A percentile compares a stretch with the other conserved stretches of the same genome.
These are phyloP conservation scores for Linaria vulgaris DNA, from an alignment of 257 asterid species.

Conservation along the genomic window DNA sequence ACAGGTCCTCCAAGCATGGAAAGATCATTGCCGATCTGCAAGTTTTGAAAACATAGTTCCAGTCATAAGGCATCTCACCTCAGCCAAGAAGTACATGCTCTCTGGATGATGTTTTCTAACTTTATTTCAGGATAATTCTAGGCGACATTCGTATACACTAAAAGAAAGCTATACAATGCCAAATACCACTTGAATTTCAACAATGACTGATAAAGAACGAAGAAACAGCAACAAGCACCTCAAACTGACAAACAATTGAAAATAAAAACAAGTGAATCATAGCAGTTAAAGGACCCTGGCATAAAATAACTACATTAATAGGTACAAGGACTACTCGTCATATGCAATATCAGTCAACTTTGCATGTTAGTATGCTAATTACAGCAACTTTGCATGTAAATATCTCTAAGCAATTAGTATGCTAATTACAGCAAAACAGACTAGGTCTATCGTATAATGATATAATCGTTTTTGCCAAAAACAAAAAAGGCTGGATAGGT, in stretches of 20 bases:
- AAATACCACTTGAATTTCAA: too few species aligned
- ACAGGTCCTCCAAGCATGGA: conserved; percentile 89
- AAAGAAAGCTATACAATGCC: too few species aligned
- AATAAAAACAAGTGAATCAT: not conserved
- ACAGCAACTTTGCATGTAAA: not conserved
- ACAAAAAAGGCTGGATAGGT: conserved; percentile 27
- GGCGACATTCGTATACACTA: too few species aligned
- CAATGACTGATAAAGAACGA: too few species aligned
- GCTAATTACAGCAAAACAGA: conserved; percentile 8
- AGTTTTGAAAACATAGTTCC: conserved; percentile 16
- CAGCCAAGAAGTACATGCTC: too few species aligned
- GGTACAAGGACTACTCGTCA: not conserved
- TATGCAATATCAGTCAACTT: conserved; percentile 5
- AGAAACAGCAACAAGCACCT: too few species aligned
- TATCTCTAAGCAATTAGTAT: conserved; percentile 2
- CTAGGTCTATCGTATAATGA: not conserved
- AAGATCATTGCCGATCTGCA: conserved; percentile 79
- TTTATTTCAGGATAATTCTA: too few species aligned
- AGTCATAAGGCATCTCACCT: too few species aligned
- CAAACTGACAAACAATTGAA: not conserved
- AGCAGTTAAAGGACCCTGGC: conserved; percentile 8
- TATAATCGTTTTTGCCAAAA: conserved; percentile 7
- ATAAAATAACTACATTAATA: conserved; percentile 8
- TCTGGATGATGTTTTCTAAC: too few species aligned
- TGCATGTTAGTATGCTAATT: not conserved